Conservation (phyloP, 2,329 filamentous ascomycete species). For the Fusarium stilboides region DNA sequence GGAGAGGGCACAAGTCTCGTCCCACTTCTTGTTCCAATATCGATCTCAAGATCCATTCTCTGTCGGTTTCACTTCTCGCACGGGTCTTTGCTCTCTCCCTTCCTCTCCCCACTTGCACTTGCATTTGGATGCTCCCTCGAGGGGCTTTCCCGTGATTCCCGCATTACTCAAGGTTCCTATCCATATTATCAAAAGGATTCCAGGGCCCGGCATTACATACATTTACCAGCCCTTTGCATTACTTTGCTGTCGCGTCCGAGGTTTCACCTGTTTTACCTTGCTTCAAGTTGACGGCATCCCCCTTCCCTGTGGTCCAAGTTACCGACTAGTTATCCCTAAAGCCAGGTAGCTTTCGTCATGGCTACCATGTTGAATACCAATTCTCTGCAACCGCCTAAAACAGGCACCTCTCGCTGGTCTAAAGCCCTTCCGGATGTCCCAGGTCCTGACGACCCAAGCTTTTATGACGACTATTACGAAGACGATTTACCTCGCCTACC, state of each 20-base stretch:
- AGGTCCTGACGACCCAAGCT: conserved; percentile 41
- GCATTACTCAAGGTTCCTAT: conserved; percentile 20
- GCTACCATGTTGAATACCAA: conserved; percentile 45
- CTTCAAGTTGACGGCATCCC: conserved; percentile 42
- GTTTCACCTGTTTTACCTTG: conserved; percentile 49
- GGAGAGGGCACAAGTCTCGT: conserved; percentile 18
- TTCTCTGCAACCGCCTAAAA: conserved; percentile 51
- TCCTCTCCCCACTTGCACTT: conserved; percentile 37
- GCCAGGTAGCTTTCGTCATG: conserved; percentile 32
- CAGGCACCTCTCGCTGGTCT: conserved; percentile 69
- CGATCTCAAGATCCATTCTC: conserved; percentile 28
- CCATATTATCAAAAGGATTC: conserved; percentile 43
- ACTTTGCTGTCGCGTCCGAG: conserved; percentile 35
- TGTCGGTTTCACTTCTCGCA: conserved; percentile 37
- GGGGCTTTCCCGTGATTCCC: conserved; percentile 33
- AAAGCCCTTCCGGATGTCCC: conserved; percentile 71
- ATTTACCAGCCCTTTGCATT: conserved; percentile 39
- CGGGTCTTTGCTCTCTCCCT: conserved; percentile 25
- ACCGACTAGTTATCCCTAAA: not conserved
- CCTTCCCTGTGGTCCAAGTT: not conserved
- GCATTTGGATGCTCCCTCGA: conserved; percentile 39
- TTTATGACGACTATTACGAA: conserved; percentile 45
- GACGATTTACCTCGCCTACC: conserved; percentile 39
- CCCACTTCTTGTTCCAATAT: conserved; percentile 26
- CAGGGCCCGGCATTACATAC: conserved; percentile 38